Conservation (phyloP, 345 rosid genomes). For the Carallia pectinifolia region DNA sequence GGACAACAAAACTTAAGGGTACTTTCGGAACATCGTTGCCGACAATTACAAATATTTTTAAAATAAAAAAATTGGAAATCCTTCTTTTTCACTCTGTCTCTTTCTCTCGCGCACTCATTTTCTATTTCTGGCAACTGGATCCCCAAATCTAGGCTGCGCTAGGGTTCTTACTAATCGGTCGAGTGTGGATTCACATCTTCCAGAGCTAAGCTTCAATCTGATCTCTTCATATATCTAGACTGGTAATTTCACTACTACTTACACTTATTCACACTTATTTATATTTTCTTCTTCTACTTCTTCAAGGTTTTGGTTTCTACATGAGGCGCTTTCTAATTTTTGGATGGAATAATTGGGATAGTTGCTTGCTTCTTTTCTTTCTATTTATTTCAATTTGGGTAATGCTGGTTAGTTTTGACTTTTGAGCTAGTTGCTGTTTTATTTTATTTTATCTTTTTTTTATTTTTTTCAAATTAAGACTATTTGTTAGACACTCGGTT, state of each 20-base stretch:
- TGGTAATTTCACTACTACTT: background rate
- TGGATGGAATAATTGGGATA: background rate
- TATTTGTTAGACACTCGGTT: no score
- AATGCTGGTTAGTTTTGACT: background rate
- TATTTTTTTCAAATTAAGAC: no score
- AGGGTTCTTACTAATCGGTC: conserved; percentile 23
- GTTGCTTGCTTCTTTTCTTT: background rate
- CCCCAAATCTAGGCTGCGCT: conserved; percentile 30
- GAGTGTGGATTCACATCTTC: background rate
- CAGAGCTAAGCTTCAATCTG: background rate
- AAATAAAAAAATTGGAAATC: no score
- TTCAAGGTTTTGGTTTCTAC: conserved; percentile 2
- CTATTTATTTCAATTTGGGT: background rate
- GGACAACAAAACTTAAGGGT: no score
- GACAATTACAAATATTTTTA: no score
- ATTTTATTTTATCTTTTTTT: no score
- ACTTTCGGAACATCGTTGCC: no score
- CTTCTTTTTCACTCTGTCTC: background rate
- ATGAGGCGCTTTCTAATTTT: background rate
- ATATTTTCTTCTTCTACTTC: background rate
- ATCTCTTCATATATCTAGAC: background rate
- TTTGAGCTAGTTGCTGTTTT: no score
- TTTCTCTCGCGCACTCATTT: background rate
- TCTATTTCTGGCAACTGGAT: conserved; percentile 13
- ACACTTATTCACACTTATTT: background rate